Base-by-base conservation (phyloP, 106 monocot species). In the Dendrobium catenatum region DNA sequence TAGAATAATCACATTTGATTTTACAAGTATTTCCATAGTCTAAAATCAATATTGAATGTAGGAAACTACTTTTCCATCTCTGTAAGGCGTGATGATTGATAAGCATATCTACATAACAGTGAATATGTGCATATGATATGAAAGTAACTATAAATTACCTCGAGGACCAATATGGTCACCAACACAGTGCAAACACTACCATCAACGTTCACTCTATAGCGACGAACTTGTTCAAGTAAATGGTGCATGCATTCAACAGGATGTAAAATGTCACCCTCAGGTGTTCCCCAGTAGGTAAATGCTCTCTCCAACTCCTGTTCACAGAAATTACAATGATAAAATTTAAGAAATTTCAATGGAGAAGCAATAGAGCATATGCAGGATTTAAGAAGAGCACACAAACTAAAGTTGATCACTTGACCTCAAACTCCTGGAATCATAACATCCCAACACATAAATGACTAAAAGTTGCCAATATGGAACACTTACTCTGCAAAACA, bases 231-330 rank as follows among this genome's bases (percentile, higher is more conserved):
- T 42, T 88, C 88, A 64, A 88, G 74, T 59, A 88, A 83, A 49
- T 88, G 85, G 31, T 88, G 88, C 88, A 88, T 88, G 79, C 88
- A 88, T 73, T 88, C 88, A 26, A 83, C 88, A 75, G 88, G 88
- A 83, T 88, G 88, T 44, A 82, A 58, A 43, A 77, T 33, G 33
- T 88, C 88, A 67, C 88, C 83, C 47, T 88, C 88, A 66, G 80
- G 4, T 18, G 88, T 88, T 13, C 88, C 88, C 88, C 88, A 88
- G 55, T 78, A 88, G 59, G 83, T 3, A 72, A 88, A 88, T 55
- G 82, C 19, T 68, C 79, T 88, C 49, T 80, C 88, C 54, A 88
- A 59, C 77, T 88, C 88, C 88, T 88, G 80, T 72, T n/a, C 46
- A 54, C 47, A 79, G 75, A 76, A 76, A 76, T 54, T 59, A 54